Evolutionary conservation across 345 rosid genomes (phyloP), one percentile per base, ranked within the genome.

Genomic region (Sisymbrium altissimum): DNA sequence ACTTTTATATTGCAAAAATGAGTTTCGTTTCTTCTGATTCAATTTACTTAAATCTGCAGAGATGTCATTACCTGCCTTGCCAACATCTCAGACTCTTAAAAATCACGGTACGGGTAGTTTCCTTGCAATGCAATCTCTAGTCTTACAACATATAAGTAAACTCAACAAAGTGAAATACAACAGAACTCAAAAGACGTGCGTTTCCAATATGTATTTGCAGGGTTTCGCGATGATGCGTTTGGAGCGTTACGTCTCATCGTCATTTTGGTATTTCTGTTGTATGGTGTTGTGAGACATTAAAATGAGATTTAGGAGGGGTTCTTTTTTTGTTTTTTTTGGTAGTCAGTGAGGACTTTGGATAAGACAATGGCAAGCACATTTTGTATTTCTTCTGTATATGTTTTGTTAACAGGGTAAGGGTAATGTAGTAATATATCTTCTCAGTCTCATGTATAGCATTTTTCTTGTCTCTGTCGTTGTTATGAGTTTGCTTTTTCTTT

Each of bases 21-120:
- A 41, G 27, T 44, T 41, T 5, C 58, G 40, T 39, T 32, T 30
- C 61, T 41, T 49, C 79, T 72, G 44, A 41, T 56, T 23, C 44
- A 10, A 46, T 9, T 27, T 72, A 41, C 61, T 68, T 48, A 23
- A 52, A 79, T 46, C 64, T 82, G 86, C 90, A 95, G 99, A 95
- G 84, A 91, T 95, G 97, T 89, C 99, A 9, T 78, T 95, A 78
- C 99, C 99, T 73, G 97, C 97, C 70, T 77, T 95, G 68, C 99
- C 97, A 61, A 92, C 90, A 45, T 89, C 96, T 1, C 84, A 89
- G 78, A 89, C 85, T 6, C 73, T 83, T 64, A 89, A 85, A 78
- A 92, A 85, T 78, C 77, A 72, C 7, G 99, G 99, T 94, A 50
- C 2, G 40, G 4, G 0, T 72, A 33, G 17, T 59, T 45, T 67